Evolutionary conservation across 169 alveolate species (phyloP).

Genomic region (Amoebophrya sp.): DNA sequence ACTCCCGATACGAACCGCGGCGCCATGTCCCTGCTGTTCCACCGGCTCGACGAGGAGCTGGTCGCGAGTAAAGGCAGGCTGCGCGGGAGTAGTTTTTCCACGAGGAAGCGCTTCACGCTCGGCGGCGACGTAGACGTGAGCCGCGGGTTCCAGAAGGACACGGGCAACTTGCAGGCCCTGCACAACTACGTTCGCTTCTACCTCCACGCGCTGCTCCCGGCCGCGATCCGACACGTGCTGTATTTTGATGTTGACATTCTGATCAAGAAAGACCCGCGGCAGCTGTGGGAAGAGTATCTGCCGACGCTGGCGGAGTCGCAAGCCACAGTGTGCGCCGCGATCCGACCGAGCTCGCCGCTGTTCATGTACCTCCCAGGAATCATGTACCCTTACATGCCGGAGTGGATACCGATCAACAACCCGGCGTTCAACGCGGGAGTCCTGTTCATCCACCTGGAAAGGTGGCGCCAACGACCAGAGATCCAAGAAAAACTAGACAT

Average conservation of each 20-base stretch:
- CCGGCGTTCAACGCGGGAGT: neutral
- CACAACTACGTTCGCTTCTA: neutral
- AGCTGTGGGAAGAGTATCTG: neutral
- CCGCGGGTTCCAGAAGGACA: neutral
- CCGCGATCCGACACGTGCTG: neutral
- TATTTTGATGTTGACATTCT: neutral
- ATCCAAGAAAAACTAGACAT: neutral
- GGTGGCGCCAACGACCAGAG: neutral
- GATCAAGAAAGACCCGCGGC: neutral
- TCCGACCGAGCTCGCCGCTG: neutral
- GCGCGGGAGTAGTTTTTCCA: too few relatives aligned
- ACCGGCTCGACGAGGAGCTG: neutral
- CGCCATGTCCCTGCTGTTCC: neutral
- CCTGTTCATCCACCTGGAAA: neutral
- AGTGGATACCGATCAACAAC: neutral
- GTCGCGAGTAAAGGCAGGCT: neutral
- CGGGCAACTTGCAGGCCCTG: neutral
- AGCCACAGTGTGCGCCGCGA: neutral
- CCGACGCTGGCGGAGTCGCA: neutral
- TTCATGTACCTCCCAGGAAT: neutral
- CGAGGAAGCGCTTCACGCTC: neutral
- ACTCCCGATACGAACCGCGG: too few relatives aligned
- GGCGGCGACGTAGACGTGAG: neutral
- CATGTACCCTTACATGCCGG: neutral
- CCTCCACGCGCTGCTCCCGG: neutral